phyloP scores from a whole-genome alignment of 2,329 filamentous ascomycete genomes.

The Clarireedia paspali region DNA sequence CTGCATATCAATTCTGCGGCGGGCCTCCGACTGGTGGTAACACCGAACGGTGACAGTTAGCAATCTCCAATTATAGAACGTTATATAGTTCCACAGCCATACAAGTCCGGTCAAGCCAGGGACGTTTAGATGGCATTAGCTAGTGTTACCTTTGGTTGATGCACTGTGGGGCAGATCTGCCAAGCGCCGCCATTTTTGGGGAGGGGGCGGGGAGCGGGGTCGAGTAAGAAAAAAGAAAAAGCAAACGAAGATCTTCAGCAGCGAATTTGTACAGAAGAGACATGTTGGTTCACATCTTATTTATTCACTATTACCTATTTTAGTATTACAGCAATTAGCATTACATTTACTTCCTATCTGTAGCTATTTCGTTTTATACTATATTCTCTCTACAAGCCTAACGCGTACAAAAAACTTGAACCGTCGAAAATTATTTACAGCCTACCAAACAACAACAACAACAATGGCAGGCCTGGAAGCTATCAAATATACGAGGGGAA shows the following conservation, averaged over 20 bases:
- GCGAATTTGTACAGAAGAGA: neutral
- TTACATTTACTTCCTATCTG: no score
- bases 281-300: no score
- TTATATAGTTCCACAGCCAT: neutral
- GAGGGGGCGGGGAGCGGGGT: neutral
- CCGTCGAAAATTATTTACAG: neutral
- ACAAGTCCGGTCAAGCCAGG: neutral
- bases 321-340: no score
- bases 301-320: no score
- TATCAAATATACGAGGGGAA: slow-evolving; percentile 66
- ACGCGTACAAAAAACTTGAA: no score
- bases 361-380: no score
- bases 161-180: neutral
- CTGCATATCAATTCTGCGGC: no score
- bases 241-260: neutral
- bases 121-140: neutral
- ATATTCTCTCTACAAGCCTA: no score
- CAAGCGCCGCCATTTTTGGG: neutral
- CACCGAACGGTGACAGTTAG: no score
- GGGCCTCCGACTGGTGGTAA: no score
- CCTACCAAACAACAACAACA: neutral
- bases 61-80: neutral
- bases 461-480: slow-evolving; percentile 52
- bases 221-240: neutral
- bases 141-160: neutral